Evolutionary conservation across 805 yeast species (phyloP).

Genomic region (Cyberlindnera xylosilytica): DNA sequence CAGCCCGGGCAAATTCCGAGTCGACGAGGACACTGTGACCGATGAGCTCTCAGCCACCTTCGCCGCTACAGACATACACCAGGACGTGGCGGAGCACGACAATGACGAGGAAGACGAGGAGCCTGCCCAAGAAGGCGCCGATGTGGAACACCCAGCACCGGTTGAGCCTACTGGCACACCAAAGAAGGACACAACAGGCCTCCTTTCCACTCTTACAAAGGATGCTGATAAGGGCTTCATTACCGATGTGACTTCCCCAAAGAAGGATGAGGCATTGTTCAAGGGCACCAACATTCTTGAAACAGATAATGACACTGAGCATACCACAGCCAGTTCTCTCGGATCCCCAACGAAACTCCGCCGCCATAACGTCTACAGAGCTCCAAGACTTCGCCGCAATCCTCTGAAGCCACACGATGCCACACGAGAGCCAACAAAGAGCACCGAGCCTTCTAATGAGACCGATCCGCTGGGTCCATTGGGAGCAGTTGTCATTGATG

Average conservation of each 20-base stretch:
- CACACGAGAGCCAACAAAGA: neutral
- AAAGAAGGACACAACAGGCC: conserved; percentile 22
- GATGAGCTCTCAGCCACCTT: conserved; percentile 23
- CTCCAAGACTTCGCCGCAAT: conserved; percentile 44
- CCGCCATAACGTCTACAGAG: conserved; percentile 43
- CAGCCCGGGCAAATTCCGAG: conserved; percentile 22
- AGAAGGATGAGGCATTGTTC: conserved; percentile 34
- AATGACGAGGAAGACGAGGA: conserved; percentile 14
- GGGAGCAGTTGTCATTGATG: conserved; percentile 30
- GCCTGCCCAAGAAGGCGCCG: conserved; percentile 2
- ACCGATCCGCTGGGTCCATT: conserved; percentile 32
- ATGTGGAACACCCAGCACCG: neutral
- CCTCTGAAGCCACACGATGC: conserved; percentile 20
- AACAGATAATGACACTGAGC: conserved; percentile 8
- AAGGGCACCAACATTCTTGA: conserved; percentile 22
- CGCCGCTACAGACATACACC: conserved; percentile 7
- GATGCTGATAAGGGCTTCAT: conserved; percentile 29
- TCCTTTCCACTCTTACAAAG: conserved; percentile 43
- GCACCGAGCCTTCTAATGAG: conserved; percentile 24
- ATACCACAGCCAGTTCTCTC: conserved; percentile 1
- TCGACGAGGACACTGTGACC: conserved; percentile 7
- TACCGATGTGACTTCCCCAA: conserved; percentile 22
- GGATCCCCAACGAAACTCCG: conserved; percentile 39
- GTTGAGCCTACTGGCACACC: neutral
- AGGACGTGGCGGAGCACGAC: neutral